Base-by-base conservation (phyloP, 1,284 basidiomycete species). In the Rhodotorula sp. region DNA sequence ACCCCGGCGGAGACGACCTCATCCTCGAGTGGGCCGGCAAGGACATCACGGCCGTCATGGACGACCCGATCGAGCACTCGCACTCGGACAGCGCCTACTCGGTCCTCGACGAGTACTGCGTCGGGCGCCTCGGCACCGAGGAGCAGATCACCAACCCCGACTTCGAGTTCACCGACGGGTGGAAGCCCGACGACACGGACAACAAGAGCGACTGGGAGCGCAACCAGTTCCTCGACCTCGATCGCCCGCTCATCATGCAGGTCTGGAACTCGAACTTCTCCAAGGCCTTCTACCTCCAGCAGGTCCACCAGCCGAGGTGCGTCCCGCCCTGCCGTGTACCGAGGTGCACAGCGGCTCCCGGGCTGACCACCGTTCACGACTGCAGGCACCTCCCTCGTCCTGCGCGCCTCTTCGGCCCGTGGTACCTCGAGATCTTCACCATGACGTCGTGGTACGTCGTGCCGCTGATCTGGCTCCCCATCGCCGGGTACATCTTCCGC, bases 381-480 rank as follows among this genome's bases (percentile, higher is more conserved):
- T 34, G 21, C 12, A 89, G 96, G 61, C 97, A 99, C 82, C 82
- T 97, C 64, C 86, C 89, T 45, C 86, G 94, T 60, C 90, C 93
- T 17, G 94, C 94, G 1, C 88, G 91, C 72, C 85, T 99, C 74
- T 98, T 99, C 81, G 90, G 90, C 23, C 89, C 89, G 10, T 84
- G 86, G 70, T 87, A 89, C 74, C 88, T 98, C 50, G 96, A 99
- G 89, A 83, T 92, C 68, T 89, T 91, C 80, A 97, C 94, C 0
- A 86, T 90, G 55, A 97, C 96, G 45, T 84, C 89, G 68, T 99
- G 97, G 97, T 99, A 90, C 83, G 90, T 97, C 7, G 90, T 99
- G 14, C 97, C 97, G 14, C 81, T 90, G 64, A 79, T 99, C 77
- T 99, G 97, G 96, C 85, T 89, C 16, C 96, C 96, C 42, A 96